These are phyloP conservation scores for Seiridium cupressi DNA, from an alignment of 2,329 filamentous ascomycete species.

Conservation along the genomic window DNA sequence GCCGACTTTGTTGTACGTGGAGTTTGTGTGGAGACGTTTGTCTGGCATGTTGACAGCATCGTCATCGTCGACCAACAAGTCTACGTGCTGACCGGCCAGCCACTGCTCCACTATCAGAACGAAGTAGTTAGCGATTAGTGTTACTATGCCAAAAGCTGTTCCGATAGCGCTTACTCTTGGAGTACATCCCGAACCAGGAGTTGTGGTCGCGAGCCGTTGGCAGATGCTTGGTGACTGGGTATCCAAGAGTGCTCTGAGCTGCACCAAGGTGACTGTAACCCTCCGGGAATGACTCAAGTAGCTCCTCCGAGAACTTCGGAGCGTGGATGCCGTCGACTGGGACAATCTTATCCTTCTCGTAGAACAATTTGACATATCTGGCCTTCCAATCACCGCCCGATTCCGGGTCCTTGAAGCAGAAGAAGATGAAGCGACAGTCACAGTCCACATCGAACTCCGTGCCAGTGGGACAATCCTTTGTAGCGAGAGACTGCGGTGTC, in stretches of 20 bases:
- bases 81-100: slow-evolving; percentile 28
- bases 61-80: slow-evolving; percentile 9
- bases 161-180: slow-evolving; percentile 23
- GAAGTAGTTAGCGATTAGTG: not conserved
- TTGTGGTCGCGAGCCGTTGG: slow-evolving; percentile 35
- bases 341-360: slow-evolving; percentile 49
- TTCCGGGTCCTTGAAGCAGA: slow-evolving; percentile 32
- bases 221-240: slow-evolving; percentile 37
- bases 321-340: slow-evolving; percentile 38
- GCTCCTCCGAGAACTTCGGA: slow-evolving; percentile 34
- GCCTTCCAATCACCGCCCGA: slow-evolving; percentile 33
- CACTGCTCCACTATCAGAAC: slow-evolving; percentile 30
- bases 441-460: slow-evolving; percentile 47
- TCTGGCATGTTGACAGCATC: not conserved
- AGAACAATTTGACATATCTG: slow-evolving; percentile 45
- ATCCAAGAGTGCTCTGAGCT: slow-evolving; percentile 44
- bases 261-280: slow-evolving; percentile 46
- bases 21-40: no score
- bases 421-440: slow-evolving; percentile 49
- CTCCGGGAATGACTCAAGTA: slow-evolving; percentile 37
- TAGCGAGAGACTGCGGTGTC: slow-evolving; percentile 12
- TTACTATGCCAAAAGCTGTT: not conserved
- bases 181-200: slow-evolving; percentile 38
- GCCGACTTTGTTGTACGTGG: no score
- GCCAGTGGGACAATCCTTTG: slow-evolving; percentile 21